phyloP scores from a whole-genome alignment of 495 filamentous ascomycete genomes.

The Neurospora sp. region DNA sequence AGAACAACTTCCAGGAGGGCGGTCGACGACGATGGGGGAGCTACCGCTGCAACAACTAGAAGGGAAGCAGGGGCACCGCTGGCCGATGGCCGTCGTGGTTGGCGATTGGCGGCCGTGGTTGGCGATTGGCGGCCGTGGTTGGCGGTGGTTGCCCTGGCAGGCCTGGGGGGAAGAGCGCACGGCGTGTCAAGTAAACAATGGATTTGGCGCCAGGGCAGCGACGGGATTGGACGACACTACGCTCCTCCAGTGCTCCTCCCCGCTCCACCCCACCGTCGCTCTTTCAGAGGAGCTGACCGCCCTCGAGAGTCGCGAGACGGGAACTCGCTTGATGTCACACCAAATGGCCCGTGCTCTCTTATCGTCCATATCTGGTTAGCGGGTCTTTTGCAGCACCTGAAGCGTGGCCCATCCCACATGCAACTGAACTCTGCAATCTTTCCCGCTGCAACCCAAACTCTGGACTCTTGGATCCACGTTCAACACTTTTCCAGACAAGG shows the following conservation, averaged over 20 bases:
- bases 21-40: not conserved
- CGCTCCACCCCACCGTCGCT: not conserved
- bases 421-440: not conserved
- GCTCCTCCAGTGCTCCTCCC: not conserved
- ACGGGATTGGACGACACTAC: not conserved
- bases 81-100: not conserved
- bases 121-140: not conserved
- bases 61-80: not conserved
- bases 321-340: conserved; percentile 4
- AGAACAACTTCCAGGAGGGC: not conserved
- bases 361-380: not conserved
- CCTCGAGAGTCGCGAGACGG: too few relatives aligned
- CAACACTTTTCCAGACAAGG: not conserved
- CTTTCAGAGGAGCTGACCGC: not conserved
- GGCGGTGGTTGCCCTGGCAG: not conserved
- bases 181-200: not conserved
- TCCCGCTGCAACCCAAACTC: not conserved
- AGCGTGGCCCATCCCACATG: not conserved
- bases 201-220: not conserved
- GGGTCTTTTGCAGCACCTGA: not conserved
- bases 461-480: not conserved
- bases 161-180: not conserved
- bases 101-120: not conserved
- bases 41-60: not conserved
- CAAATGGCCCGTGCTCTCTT: conserved; percentile 6